Conservation (phyloP, 345 rosid species). For the Lumnitzera racemosa region DNA sequence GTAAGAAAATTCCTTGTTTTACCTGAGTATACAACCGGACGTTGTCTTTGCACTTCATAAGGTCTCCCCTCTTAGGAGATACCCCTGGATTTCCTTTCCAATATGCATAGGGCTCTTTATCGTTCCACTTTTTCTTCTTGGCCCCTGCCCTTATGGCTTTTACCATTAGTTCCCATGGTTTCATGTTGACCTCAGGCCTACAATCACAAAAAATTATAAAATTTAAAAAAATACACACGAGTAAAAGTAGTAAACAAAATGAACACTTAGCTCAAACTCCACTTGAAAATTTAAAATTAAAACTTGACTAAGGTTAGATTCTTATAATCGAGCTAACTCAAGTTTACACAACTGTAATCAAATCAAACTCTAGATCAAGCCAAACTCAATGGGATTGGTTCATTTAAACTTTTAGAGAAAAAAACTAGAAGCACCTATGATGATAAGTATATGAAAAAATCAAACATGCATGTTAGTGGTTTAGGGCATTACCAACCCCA, state of each 20-base stretch:
- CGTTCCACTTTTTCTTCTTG: conserved; percentile 16
- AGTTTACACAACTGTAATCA: too few species aligned
- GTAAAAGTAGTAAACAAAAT: neutral
- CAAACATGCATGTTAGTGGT: neutral
- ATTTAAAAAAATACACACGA: neutral
- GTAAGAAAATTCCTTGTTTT: neutral
- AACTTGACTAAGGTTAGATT: too few species aligned
- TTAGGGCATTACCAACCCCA: conserved; percentile 39
- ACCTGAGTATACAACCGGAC: conserved; percentile 11
- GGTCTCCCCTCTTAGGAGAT: conserved; percentile 17
- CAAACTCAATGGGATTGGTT: too few species aligned
- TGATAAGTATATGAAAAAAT: neutral
- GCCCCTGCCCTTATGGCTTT: conserved; percentile 18
- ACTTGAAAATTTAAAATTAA: too few species aligned
- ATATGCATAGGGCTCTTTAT: conserved; percentile 28
- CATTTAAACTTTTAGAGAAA: too few species aligned
- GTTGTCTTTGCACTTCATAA: conserved; percentile 24
- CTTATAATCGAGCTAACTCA: too few species aligned
- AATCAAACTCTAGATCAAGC: too few species aligned
- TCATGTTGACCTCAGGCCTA: conserved; percentile 26
- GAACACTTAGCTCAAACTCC: neutral
- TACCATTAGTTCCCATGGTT: conserved; percentile 23
- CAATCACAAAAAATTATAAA: neutral
- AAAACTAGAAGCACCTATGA: too few species aligned
- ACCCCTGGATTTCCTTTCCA: conserved; percentile 36